A percentile compares a stretch with the other conserved stretches of the same genome.
Evolutionary conservation across 192 early-diverging fungal species (phyloP).

Genomic region (Coemansia brasiliensis): DNA sequence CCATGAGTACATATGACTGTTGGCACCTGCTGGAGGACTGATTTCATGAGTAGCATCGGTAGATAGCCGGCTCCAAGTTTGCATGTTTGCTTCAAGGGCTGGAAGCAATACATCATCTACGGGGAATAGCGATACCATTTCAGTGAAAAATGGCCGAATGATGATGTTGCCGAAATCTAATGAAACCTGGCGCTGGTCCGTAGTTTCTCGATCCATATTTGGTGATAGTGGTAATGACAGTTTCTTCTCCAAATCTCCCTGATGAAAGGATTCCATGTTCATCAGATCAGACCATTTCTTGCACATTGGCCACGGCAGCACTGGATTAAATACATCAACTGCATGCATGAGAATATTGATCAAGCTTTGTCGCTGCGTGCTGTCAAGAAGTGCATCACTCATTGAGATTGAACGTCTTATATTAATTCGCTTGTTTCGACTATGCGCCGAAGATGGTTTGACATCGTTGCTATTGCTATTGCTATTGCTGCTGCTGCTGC

Average conservation of each 20-base stretch:
- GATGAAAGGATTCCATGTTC: slow-evolving; percentile 81
- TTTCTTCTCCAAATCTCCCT: slow-evolving; percentile 81
- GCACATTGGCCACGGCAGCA: slow-evolving; percentile 81
- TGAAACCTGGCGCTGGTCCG: slow-evolving; percentile 71
- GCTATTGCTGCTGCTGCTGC: background rate
- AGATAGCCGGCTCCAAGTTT: slow-evolving; percentile 47
- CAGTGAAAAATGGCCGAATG: slow-evolving; percentile 81
- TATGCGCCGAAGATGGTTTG: background rate
- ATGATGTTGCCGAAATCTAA: slow-evolving; percentile 86
- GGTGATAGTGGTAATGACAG: slow-evolving; percentile 78
- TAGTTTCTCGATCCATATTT: slow-evolving; percentile 80
- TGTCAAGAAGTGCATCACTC: slow-evolving; percentile 50
- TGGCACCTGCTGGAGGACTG: slow-evolving; percentile 38
- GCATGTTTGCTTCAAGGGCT: slow-evolving; percentile 43
- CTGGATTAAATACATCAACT: slow-evolving; percentile 87
- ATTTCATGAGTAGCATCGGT: slow-evolving; percentile 38
- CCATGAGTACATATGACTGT: slow-evolving; percentile 50
- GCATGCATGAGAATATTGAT: slow-evolving; percentile 79
- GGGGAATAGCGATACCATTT: slow-evolving; percentile 77
- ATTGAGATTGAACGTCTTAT: slow-evolving; percentile 46
- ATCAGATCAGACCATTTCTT: slow-evolving; percentile 89
- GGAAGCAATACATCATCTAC: slow-evolving; percentile 61
- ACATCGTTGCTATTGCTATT: background rate
- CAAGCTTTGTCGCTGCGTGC: slow-evolving; percentile 62
- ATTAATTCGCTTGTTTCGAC: slow-evolving; percentile 27